phyloP scores from a whole-genome alignment of 2,329 filamentous ascomycete species.

The Helminthosporium solani region DNA sequence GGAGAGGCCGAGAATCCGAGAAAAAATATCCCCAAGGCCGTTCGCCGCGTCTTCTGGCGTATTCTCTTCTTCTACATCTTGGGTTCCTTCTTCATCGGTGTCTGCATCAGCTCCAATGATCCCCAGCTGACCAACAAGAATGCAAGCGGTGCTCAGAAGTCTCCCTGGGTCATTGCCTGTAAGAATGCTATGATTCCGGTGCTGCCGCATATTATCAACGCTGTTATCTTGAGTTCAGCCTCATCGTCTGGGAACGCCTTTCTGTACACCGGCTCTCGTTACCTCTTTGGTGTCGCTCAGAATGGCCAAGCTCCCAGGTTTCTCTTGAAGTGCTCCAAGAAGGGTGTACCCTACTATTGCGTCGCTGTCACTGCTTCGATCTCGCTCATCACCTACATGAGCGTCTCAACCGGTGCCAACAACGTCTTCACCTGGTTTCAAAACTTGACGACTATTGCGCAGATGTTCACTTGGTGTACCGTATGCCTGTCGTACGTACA shows the following conservation, averaged over 20 bases:
- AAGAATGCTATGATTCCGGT: constrained; percentile 65
- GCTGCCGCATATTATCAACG: constrained; percentile 73
- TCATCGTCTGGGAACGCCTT: constrained; percentile 70
- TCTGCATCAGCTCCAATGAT: constrained; percentile 60
- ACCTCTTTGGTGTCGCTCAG: constrained; percentile 52
- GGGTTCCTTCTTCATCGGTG: constrained; percentile 57
- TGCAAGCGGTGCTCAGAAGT: constrained; percentile 37
- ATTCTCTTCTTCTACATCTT: constrained; percentile 58
- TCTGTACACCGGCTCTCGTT: constrained; percentile 57
- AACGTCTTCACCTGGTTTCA: constrained; percentile 67
- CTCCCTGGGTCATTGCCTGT: constrained; percentile 63
- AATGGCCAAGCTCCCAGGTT: constrained; percentile 55
- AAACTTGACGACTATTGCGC: constrained; percentile 63
- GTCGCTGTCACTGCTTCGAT: constrained; percentile 44
- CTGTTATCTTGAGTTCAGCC: constrained; percentile 70
- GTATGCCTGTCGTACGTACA: constrained; percentile 59
- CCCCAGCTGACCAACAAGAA: constrained; percentile 49
- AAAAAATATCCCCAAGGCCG: constrained; percentile 55
- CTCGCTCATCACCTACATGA: constrained; percentile 52
- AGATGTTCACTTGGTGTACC: constrained; percentile 57
- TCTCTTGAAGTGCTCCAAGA: constrained; percentile 51
- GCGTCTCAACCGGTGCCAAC: constrained; percentile 47
- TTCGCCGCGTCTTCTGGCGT: constrained; percentile 56
- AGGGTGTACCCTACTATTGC: constrained; percentile 45
- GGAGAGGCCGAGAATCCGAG: constrained; percentile 40